Evolutionary conservation across 345 rosid species (phyloP), one percentile per base, ranked within the genome.

Genomic region (Cardamine chenopodiifolia): DNA sequence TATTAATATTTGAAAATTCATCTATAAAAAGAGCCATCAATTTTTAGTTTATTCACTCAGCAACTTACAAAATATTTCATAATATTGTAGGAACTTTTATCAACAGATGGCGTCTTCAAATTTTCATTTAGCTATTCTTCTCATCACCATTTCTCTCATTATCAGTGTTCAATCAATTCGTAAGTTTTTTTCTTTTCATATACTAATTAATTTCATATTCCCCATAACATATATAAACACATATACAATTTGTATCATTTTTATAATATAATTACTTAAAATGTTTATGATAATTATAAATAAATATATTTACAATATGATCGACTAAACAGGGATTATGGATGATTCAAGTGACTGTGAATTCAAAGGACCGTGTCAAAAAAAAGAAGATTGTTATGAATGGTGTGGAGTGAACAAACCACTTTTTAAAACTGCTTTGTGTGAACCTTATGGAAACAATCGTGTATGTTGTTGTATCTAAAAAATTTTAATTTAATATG

Each of bases 401-500:
- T 32, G 47, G 0, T 70, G 66, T 45, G 47, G 23, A 26, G 34
- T 58, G 11, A 15, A 4, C 9, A 66, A 47, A 23, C 58, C 66
- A 22, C 58, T 34, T 45, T 58, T 48, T 10, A 35, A 10, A 4
- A 9, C 1, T 5, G 74, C 23, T 31, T 19, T 70, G 8, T 70
- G 74, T 45, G 8, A 8, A 70, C 47, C 35, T 31, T 2, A 3
- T 1, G 48, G 57, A 68, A 2, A 6, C 1, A 17, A 11, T 10
- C 32, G 0, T 66, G 59, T 49, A 28, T 70, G 74, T 58, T 70
- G 66, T 70, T 69, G 55, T 31, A 10, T 57, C 25, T 37, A 17
- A 54, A 0, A 23, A 25, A 25, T 2, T 68, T 3, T 8, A 47
- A 3, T 13, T 0, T 23, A 13, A 65, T 47, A 17, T 66, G 3